Base-by-base conservation (phyloP, 306 rosid species). In the Vigna unguiculata region DNA sequence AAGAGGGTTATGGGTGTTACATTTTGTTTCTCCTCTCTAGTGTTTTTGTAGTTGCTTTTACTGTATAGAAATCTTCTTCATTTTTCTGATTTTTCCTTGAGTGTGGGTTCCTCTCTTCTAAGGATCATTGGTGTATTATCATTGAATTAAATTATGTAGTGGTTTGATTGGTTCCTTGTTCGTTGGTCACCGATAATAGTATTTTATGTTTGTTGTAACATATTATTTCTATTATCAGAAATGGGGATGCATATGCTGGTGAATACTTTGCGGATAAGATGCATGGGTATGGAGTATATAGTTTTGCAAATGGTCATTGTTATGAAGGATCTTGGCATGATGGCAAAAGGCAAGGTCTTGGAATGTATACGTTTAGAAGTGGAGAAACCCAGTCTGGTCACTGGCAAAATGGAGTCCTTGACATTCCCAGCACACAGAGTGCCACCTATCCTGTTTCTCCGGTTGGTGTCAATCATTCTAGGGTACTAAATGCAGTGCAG, bases 251-350 rank as follows among this genome's bases (percentile, higher is more conserved):
- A 7, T 95, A 90, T 69, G 91, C 99, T 25, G 99, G 99, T 34
- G 99, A 95, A 65, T 95, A 95, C 82, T 95, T 95, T 83, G 97
- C 97, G 0, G 99, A 95, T 78, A 92, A 89, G 84, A 92, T 92
- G 97, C 99, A 95, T 65, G 99, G 99, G 6, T 92, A 92, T 74
- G 99, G 99, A 58, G 88, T 88, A 72, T 96, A 96, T 67, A 91
- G 80, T 57, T 96, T 96, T 83, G 98, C 98, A 55, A 88, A 92
- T 86, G 93, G 91, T 36, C 99, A 96, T 83, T 83, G 85, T 9
- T 96, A 96, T 5, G 99, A 96, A 79, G 99, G 99, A 63, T 96
- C 99, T 19, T 96, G 99, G 99, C 99, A 96, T 47, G 99, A 96
- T 78, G 98, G 99, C 20, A 86, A 87, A 85, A 87, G 99, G 87